These are phyloP conservation scores for Pulveroboletus sp. DNA, from an alignment of 768 basidiomycete species.

Conservation along the genomic window DNA sequence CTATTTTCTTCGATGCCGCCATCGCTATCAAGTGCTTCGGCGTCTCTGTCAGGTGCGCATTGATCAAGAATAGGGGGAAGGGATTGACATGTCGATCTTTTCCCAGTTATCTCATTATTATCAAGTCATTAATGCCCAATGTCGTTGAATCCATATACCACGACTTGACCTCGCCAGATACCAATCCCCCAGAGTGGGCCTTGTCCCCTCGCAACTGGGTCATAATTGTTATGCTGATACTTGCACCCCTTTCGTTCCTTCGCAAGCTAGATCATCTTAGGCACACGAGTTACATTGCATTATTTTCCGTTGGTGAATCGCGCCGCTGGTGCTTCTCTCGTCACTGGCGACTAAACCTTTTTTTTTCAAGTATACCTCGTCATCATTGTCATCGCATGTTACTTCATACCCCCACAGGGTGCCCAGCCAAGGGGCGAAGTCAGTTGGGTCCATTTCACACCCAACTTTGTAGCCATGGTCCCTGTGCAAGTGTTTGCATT, in stretches of 20 bases:
- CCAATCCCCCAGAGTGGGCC: slow-evolving; percentile 71
- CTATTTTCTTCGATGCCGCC: slow-evolving; percentile 87
- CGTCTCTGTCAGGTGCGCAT: slow-evolving; percentile 78
- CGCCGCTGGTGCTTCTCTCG: background rate
- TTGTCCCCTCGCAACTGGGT: slow-evolving; percentile 83
- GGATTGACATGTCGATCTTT: background rate
- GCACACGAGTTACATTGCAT: slow-evolving; percentile 86
- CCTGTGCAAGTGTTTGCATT: slow-evolving; percentile 93
- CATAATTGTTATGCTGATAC: slow-evolving; percentile 65
- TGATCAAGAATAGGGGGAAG: background rate
- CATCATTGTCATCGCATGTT: slow-evolving; percentile 73
- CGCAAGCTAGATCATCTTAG: slow-evolving; percentile 80
- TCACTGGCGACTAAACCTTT: background rate
- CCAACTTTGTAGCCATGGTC: slow-evolving; percentile 77
- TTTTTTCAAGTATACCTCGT: slow-evolving; percentile 64
- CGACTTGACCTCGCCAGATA: slow-evolving; percentile 60
- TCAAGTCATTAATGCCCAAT: slow-evolving; percentile 90
- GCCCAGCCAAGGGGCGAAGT: slow-evolving; percentile 65
- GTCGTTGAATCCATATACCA: slow-evolving; percentile 83
- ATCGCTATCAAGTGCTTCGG: slow-evolving; percentile 97
- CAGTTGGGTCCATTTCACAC: slow-evolving; percentile 66
- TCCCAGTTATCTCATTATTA: slow-evolving; percentile 79
- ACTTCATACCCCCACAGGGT: slow-evolving; percentile 68
- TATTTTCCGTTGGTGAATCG: slow-evolving; percentile 81
- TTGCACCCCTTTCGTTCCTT: slow-evolving; percentile 81